phyloP scores from a whole-genome alignment of 2,329 filamentous ascomycete genomes.

The Aspergillus phoenicis region DNA sequence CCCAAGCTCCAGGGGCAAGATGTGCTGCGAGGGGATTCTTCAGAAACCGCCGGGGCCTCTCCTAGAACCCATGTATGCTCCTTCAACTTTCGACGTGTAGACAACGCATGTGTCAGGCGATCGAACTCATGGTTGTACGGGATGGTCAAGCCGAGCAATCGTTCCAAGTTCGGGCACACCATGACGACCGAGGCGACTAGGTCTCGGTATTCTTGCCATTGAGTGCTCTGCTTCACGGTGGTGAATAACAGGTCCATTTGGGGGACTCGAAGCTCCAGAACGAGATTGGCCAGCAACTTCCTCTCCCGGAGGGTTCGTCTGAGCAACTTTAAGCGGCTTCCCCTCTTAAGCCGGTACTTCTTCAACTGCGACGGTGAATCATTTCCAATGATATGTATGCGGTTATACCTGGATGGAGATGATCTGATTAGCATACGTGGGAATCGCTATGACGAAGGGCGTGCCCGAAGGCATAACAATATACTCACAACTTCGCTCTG shows the following conservation, averaged over 20 bases:
- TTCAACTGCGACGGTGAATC: constrained; percentile 50
- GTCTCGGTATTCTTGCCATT: constrained; percentile 54
- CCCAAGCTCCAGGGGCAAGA: constrained; percentile 50
- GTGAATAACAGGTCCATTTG: constrained; percentile 48
- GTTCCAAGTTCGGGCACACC: constrained; percentile 60
- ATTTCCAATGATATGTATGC: constrained; percentile 52
- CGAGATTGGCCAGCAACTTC: constrained; percentile 53
- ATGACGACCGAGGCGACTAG: constrained; percentile 60
- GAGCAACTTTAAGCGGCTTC: constrained; percentile 56
- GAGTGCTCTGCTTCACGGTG: constrained; percentile 43
- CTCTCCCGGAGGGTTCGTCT: constrained; percentile 58
- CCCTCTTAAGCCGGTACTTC: constrained; percentile 53
- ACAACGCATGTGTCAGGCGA: constrained; percentile 58
- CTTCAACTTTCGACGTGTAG: constrained; percentile 56
- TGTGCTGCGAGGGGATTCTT: constrained; percentile 41
- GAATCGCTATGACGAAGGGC: no score
- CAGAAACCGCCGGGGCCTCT: constrained; percentile 44
- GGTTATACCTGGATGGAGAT: constrained; percentile 47
- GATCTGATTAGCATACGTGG: constrained; percentile 13
- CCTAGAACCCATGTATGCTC: constrained; percentile 61
- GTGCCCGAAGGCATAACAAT: no score
- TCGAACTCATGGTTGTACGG: constrained; percentile 58
- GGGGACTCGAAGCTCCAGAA: constrained; percentile 57
- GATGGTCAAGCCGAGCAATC: constrained; percentile 56
- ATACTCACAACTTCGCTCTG: constrained; percentile 53